Conservation (phyloP, 2,329 filamentous ascomycete species). For the Cordyceps cateniannulata region DNA sequence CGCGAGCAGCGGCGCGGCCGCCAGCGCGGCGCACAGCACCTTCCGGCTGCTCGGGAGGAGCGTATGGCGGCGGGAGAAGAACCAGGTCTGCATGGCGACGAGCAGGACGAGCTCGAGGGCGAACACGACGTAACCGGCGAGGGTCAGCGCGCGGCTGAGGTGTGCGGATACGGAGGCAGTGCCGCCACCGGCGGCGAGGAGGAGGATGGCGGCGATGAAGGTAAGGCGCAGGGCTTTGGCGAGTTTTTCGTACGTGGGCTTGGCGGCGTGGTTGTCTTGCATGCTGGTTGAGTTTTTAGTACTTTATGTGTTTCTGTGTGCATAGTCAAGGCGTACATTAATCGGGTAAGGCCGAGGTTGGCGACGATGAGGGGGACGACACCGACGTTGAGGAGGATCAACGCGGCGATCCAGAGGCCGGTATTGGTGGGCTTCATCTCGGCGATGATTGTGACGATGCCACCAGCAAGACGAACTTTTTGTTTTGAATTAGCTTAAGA, state of each 20-base stretch:
- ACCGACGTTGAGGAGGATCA: constrained; percentile 24
- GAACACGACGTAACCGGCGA: constrained; percentile 20
- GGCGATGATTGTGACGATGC: constrained; percentile 21
- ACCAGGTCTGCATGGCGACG: constrained; percentile 16
- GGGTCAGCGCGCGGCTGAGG: constrained; percentile 16
- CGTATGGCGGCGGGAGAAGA: not conserved
- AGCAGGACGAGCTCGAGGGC: constrained; percentile 16
- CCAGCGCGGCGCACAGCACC: constrained; percentile 17
- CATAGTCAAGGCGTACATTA: constrained; percentile 18
- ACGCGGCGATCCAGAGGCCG: constrained; percentile 21
- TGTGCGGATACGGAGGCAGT: constrained; percentile 12
- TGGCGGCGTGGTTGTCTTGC: constrained; percentile 19
- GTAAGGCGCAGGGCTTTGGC: constrained; percentile 15
- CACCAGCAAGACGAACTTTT: constrained; percentile 24
- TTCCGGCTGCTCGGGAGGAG: constrained; percentile 16
- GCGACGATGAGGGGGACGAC: constrained; percentile 23
- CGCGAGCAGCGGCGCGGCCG: constrained; percentile 18
- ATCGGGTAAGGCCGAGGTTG: constrained; percentile 20
- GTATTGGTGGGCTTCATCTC: constrained; percentile 16
- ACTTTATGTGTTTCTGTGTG: not conserved
- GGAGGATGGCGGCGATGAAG: constrained; percentile 15
- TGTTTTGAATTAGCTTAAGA: not conserved
- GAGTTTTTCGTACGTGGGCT: constrained; percentile 16
- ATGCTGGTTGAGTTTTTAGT: constrained; percentile 12
- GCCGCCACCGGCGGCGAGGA: constrained; percentile 18